Evolutionary conservation across 768 basidiomycete genomes (phyloP).

Genomic region (Mrakia gelida): DNA sequence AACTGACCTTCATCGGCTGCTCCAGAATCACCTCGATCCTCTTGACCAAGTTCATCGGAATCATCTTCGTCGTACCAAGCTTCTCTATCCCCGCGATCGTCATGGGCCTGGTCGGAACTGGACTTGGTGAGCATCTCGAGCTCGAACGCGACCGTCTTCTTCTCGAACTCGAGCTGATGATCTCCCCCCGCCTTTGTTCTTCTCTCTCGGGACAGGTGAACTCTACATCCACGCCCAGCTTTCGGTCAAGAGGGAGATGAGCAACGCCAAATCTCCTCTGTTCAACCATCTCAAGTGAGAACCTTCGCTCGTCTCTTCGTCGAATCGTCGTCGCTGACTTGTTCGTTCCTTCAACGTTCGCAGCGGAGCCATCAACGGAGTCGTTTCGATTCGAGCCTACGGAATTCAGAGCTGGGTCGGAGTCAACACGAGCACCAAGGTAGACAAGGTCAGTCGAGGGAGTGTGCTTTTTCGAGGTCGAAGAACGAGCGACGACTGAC

Average conservation of each 20-base stretch:
- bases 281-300: conserved; percentile 49
- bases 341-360: conserved; percentile 52
- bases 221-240: conserved; percentile 55
- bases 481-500: neutral
- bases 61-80: conserved; percentile 50
- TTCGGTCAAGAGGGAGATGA: conserved; percentile 56
- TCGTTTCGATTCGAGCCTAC: conserved; percentile 62
- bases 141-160: neutral
- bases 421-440: conserved; percentile 50
- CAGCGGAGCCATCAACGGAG: conserved; percentile 57
- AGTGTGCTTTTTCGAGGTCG: neutral
- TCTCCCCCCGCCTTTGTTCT: neutral
- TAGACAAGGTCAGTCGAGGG: conserved; percentile 47
- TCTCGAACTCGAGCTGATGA: neutral
- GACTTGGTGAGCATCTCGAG: conserved; percentile 20
- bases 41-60: conserved; percentile 49
- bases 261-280: conserved; percentile 52
- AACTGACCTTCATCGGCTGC: too few relatives aligned
- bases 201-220: conserved; percentile 1
- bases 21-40: conserved; percentile 40
- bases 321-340: too few relatives aligned
- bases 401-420: conserved; percentile 51
- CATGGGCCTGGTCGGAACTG: conserved; percentile 39
- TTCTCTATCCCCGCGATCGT: conserved; percentile 51
- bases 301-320: too few relatives aligned